Conservation (phyloP, 2,329 filamentous ascomycete genomes). For the Aureobasidium musti region DNA sequence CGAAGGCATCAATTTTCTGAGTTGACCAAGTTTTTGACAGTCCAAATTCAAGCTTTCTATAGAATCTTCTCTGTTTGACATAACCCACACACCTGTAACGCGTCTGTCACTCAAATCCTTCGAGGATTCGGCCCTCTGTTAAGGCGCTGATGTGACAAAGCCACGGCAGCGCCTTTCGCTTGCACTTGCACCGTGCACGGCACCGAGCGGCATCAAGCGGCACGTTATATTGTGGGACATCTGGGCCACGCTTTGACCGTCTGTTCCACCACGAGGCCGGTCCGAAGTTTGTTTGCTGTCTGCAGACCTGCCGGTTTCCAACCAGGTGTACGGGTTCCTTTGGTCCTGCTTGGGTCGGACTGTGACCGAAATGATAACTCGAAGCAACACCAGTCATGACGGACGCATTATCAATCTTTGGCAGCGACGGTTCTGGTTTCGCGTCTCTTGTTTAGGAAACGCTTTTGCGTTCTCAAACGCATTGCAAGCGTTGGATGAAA, state of each 20-base stretch:
- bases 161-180: background rate
- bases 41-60: background rate
- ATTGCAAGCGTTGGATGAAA: background rate
- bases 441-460: too few relatives aligned
- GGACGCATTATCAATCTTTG: background rate
- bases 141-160: slow-evolving; percentile 8
- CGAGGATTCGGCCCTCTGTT: background rate
- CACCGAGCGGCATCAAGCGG: too few relatives aligned
- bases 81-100: slow-evolving; percentile 9
- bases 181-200: too few relatives aligned
- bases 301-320: background rate
- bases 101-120: slow-evolving; percentile 2
- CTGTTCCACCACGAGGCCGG: slow-evolving; percentile 11
- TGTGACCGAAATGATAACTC: too few relatives aligned
- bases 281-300: background rate
- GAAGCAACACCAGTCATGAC: too few relatives aligned
- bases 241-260: slow-evolving; percentile 1
- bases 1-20: background rate
- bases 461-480: background rate
- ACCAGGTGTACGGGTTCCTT: slow-evolving; percentile 6
- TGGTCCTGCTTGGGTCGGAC: background rate
- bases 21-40: background rate
- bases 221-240: background rate
- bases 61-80: background rate
- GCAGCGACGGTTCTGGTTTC: too few relatives aligned